phyloP scores from a whole-genome alignment of 768 basidiomycete genomes.

The Boletus fagicola region DNA sequence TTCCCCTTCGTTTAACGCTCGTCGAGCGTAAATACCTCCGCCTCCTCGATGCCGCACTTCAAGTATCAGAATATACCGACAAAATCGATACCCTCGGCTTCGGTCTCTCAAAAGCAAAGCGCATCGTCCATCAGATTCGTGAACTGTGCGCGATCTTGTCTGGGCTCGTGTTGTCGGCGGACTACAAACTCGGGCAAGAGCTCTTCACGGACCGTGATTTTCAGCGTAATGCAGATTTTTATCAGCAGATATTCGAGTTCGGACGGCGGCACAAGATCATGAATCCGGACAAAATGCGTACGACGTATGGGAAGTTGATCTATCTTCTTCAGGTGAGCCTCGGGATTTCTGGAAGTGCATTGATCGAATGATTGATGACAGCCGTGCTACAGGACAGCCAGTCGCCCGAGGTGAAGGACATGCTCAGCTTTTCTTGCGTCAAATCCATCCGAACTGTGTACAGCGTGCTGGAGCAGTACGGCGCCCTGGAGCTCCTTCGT shows the following conservation, averaged over 20 bases:
- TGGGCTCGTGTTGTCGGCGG: conserved; percentile 75
- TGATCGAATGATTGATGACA: not conserved
- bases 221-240: conserved; percentile 75
- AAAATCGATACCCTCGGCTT: conserved; percentile 83
- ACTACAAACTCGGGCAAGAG: conserved; percentile 88
- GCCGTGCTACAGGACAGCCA: conserved; percentile 68
- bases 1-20: conserved; percentile 65
- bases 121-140: conserved; percentile 82
- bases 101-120: conserved; percentile 78
- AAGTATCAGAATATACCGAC: conserved; percentile 87
- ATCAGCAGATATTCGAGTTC: conserved; percentile 76
- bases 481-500: conserved; percentile 65
- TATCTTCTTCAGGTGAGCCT: conserved; percentile 72
- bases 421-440: conserved; percentile 77
- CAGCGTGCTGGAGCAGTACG: conserved; percentile 58
- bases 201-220: conserved; percentile 82
- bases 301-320: conserved; percentile 83
- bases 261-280: conserved; percentile 86
- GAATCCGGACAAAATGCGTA: conserved; percentile 91
- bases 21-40: conserved; percentile 81
- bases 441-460: conserved; percentile 76
- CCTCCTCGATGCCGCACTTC: conserved; percentile 79
- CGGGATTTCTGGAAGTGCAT: not conserved
- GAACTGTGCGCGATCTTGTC: conserved; percentile 88
- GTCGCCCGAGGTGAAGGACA: conserved; percentile 74